Evolutionary conservation across 805 yeast species (phyloP), one percentile per base, ranked within the genome.

Genomic region (Ogataea ganodermae): DNA sequence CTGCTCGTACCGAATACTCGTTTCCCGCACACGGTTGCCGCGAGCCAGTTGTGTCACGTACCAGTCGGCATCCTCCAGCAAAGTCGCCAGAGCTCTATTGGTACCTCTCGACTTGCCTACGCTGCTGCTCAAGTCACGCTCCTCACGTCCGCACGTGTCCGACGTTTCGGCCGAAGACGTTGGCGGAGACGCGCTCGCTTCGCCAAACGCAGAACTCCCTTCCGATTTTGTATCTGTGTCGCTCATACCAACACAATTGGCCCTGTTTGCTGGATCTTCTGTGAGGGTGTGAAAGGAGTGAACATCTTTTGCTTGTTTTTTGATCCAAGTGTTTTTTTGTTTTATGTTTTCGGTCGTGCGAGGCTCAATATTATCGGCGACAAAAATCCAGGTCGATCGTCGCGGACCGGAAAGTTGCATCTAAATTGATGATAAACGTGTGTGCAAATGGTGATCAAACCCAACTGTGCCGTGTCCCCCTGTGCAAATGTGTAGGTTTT

Each of bases 21-120:
- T 44, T 13, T 45, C 21, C 36, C 60, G 51, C 16, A 33, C 33
- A 9, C 44, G 27, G 8, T 46, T 26, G 2, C 49, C 36, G 10
- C 43, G 42, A 4, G 53, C 24, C 21, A 51, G 45, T 14, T 50
- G 48, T 0, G 61, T 52, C 23, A 55, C 51, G 42, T 61, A 62
- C 69, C 69, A 65, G 31, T 58, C 61, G 8, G 63, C 56, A 41
- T 60, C 64, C 3, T 51, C 63, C 12, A 63, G 22, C 6, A 60
- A 45, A 30, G 35, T 35, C 3, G 46, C 54, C 36, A 61, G 44
- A 16, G 16, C 41, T n/a, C 9, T 32, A 3, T 41, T 37, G 10
- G 13, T 35, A 37, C 16, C 27, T 37, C 18, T 35, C 14, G 17
- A 28, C 30, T 37, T n/a, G 20, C 28, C 14, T 20, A 24, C 21